Evolutionary conservation across 768 basidiomycete species (phyloP), one percentile per base, ranked within the genome.

Genomic region (Hydnomerulius pinastri): DNA sequence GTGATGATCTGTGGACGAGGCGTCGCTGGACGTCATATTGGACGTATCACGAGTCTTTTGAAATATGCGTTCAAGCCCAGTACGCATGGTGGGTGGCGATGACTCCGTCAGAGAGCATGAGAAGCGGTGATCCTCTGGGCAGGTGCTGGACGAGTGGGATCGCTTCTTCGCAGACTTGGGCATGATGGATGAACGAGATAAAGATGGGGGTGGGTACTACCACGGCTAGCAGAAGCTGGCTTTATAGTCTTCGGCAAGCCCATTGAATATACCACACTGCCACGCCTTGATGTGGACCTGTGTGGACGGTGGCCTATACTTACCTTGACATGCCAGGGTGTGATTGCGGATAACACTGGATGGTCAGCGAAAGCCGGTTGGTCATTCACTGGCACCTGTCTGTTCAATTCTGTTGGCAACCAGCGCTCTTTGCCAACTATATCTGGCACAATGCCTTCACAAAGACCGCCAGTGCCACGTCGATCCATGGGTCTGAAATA

Each of bases 201-300:
- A 41, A 41, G 11, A n/a, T n/a, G n/a, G n/a, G n/a, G 12, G 23
- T 13, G 17, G 33, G 7, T n/a, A 35, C 4, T 6, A n/a, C 25
- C 39, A 41, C 24, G 25, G 15, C 2, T 4, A n/a, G 39, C 8
- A 8, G 24, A 3, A 15, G 10, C 24, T 21, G 9, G 39, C 23
- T 41, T 41, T 41, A 24, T 41, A 24, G 25, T 13, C 10, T 27
- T 25, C 5, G 23, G 23, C 39, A 17, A 13, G 33, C 25, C 15
- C n/a, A 27, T 41, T 25, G 24, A n/a, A n/a, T n/a, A n/a, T 37
- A 27, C 45, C 33, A 29, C 36, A 37, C 13, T 24, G 17, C 32
- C 30, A 38, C 46, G 48, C 57, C 44, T 46, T 55, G 52, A 10
- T 20, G 33, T 18, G 30, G 30, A 33, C 23, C 18, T 21, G 41